phyloP scores from a whole-genome alignment of 192 early-diverging fungal species.

The Phycomyces nitens region DNA sequence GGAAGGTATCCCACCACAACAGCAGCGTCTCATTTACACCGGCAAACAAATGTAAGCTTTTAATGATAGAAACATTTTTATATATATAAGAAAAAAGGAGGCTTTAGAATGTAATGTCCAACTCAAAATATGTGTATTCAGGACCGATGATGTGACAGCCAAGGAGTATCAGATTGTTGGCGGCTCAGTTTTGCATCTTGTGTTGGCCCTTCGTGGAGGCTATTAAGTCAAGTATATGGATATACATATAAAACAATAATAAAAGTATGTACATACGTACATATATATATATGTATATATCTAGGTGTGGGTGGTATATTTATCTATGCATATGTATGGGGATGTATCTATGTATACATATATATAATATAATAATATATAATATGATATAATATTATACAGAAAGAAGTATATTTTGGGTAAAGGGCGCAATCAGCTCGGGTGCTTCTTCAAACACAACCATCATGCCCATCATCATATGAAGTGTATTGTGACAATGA shows the following conservation, averaged over 20 bases:
- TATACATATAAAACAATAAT: constrained; percentile 1
- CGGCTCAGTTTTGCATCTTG: constrained; percentile 88
- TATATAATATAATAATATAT: neutral
- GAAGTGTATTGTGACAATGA: constrained; percentile 35
- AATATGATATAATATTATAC: neutral
- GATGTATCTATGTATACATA: too few relatives aligned
- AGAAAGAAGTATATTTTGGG: neutral
- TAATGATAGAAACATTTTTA: neutral
- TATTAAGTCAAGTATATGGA: constrained; percentile 10
- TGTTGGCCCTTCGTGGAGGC: constrained; percentile 93
- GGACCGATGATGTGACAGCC: constrained; percentile 76
- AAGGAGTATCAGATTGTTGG: constrained; percentile 68
- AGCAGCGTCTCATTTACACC: constrained; percentile 92
- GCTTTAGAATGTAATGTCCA: neutral
- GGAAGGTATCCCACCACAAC: constrained; percentile 94
- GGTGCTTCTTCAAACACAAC: constrained; percentile 28
- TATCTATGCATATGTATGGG: too few relatives aligned
- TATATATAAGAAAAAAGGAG: neutral
- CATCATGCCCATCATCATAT: constrained; percentile 39
- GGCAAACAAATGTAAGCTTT: constrained; percentile 86
- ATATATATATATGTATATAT: neutral
- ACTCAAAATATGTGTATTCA: constrained; percentile 16
- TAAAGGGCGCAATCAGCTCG: constrained; percentile 5
- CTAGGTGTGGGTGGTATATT: too few relatives aligned
- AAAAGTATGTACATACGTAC: neutral